These are phyloP conservation scores for Pogostemon cablin DNA, from an alignment of 257 asterid genomes.

Conservation along the genomic window DNA sequence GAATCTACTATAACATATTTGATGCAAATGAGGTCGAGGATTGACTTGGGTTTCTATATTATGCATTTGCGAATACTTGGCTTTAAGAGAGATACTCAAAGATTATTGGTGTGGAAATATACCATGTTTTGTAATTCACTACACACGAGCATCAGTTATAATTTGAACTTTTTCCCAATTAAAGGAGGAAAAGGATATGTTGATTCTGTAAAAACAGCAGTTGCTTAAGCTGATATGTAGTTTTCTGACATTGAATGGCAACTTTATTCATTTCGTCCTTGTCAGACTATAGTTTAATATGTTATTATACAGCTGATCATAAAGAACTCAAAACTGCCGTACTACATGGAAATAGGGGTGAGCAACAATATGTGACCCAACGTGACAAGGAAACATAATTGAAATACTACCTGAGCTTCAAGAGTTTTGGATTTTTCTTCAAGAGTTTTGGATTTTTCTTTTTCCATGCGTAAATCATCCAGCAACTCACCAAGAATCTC, in stretches of 20 bases:
- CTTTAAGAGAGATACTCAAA: background rate
- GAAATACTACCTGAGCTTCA: conserved; percentile 66
- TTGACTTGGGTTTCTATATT: background rate
- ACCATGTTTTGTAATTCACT: background rate
- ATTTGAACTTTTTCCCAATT: background rate
- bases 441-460: conserved; percentile 63
- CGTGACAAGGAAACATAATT: conserved; percentile 7
- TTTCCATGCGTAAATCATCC: conserved; percentile 66
- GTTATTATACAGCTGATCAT: background rate
- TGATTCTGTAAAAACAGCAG: background rate
- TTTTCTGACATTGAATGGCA: background rate
- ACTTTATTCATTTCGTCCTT: background rate
- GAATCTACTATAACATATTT: background rate
- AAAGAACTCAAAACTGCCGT: background rate
- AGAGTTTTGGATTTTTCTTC: conserved; percentile 69
- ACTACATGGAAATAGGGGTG: background rate
- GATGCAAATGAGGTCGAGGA: background rate
- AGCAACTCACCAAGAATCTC: conserved; percentile 77
- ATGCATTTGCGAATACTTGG: background rate
- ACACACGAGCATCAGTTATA: background rate
- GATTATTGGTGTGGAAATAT: background rate
- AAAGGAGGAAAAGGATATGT: background rate
- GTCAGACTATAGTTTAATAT: background rate
- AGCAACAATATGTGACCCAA: conserved; percentile 13
- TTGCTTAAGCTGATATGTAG: background rate